phyloP scores from a whole-genome alignment of 768 basidiomycete species.

The Macrocybe gigantea region DNA sequence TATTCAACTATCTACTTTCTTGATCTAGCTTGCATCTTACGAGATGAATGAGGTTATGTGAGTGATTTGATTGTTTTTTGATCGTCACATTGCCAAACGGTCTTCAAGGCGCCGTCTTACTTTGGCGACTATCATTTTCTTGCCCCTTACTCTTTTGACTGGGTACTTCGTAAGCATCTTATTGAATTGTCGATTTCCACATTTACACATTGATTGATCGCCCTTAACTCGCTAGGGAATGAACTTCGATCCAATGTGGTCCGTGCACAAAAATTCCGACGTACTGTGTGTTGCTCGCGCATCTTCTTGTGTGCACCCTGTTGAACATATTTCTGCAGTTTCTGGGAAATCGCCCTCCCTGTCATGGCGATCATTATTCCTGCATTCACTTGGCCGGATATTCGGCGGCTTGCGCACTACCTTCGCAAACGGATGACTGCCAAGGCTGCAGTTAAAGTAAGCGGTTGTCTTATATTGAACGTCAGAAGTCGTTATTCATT shows the following conservation, averaged over 20 bases:
- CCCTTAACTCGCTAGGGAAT: conserved; percentile 44
- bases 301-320: conserved; percentile 1
- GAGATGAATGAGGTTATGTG: conserved; percentile 75
- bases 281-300: conserved; percentile 30
- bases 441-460: conserved; percentile 33
- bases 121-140: conserved; percentile 61
- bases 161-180: conserved; percentile 60
- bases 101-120: conserved; percentile 54
- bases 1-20: conserved; percentile 1
- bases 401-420: conserved; percentile 40
- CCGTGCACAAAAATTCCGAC: conserved; percentile 36
- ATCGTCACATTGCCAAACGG: background rate
- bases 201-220: background rate
- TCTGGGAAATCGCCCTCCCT: conserved; percentile 66
- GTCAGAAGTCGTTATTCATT: background rate
- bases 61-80: conserved; percentile 8
- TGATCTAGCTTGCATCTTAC: conserved; percentile 56
- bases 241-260: conserved; percentile 58
- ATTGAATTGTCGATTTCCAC: background rate
- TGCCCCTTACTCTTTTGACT: conserved; percentile 65
- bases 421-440: conserved; percentile 34
- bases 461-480: background rate
- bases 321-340: conserved; percentile 30
- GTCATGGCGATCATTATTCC: conserved; percentile 53
- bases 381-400: conserved; percentile 50